phyloP scores from a whole-genome alignment of 2,329 filamentous ascomycete species.

The Tolypocladium paradoxum region DNA sequence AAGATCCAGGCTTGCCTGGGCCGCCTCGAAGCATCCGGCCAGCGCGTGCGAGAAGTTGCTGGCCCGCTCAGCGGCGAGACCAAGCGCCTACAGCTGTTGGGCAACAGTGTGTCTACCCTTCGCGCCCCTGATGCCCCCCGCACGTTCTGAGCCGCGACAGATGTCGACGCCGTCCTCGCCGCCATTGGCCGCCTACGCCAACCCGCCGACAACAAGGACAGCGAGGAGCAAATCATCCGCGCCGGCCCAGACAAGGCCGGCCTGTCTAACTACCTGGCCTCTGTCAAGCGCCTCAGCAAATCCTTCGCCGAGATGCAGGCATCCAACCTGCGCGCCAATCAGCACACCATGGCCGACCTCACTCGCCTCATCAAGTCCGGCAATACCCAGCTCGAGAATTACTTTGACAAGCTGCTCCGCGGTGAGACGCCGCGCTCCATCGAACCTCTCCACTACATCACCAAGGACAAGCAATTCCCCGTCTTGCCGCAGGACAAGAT shows the following conservation, averaged over 20 bases:
- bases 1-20: slow-evolving; percentile 86
- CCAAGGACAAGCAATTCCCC: slow-evolving; percentile 80
- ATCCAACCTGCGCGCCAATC: slow-evolving; percentile 86
- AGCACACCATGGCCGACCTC: slow-evolving; percentile 75
- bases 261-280: slow-evolving; percentile 74
- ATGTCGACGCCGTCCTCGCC: slow-evolving; percentile 75
- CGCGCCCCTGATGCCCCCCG: not conserved
- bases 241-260: slow-evolving; percentile 77
- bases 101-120: slow-evolving; percentile 49
- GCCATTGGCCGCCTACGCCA: slow-evolving; percentile 83
- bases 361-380: slow-evolving; percentile 67
- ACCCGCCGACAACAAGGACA: slow-evolving; percentile 83
- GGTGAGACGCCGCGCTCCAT: slow-evolving; percentile 69
- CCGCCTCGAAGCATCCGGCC: slow-evolving; percentile 76
- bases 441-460: slow-evolving; percentile 86
- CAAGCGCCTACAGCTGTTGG: slow-evolving; percentile 75
- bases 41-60: slow-evolving; percentile 83
- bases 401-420: slow-evolving; percentile 67
- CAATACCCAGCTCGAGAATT: slow-evolving; percentile 70
- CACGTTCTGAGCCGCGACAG: slow-evolving; percentile 26
- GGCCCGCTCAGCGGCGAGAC: slow-evolving; percentile 91
- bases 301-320: slow-evolving; percentile 75
- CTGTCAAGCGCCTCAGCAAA: slow-evolving; percentile 78
- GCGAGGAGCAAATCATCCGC: slow-evolving; percentile 85
- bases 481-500: slow-evolving; percentile 65